Base-by-base conservation (phyloP, 2,329 filamentous ascomycete genomes). In the Epicoccum nigrum region DNA sequence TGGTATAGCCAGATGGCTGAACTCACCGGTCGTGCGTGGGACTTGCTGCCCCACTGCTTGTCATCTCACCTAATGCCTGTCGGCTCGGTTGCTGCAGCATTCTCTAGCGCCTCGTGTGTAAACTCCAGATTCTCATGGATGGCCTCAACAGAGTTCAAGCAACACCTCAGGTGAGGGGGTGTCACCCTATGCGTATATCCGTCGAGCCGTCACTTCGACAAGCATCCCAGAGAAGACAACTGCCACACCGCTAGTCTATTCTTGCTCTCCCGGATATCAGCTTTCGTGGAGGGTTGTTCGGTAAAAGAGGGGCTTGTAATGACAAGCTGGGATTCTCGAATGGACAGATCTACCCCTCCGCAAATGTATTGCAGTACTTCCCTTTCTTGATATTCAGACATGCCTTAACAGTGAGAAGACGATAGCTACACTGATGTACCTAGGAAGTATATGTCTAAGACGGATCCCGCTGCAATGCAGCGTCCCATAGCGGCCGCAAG, bases 201-300 rank as follows among this genome's bases (percentile, higher is more conserved):
- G 61, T 60, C 64, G 56, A 67, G 48, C 67, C 65, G 63, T 60
- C n/a, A n/a, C n/a, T n/a, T n/a, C 46, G 59, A 58, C 52, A 59
- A 52, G 56, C 45, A 58, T 51, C 32, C 51, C 47, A 15, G 43
- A 46, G 37, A 43, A 32, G 27, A 31, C 32, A 41, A 34, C 54
- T 30, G 42, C 41, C 50, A 52, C 68, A 72, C 69, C 68, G 69
- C 69, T 66, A 55, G 63, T 71, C 68, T 71, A 66, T 65, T 64
- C 58, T 62, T 62, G 58, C 45, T 38, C 21, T 35, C 28, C 51
- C 40, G 40, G 28, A 53, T 50, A 39, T 38, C 42, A 37, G 38
- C 44, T 49, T 52, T 33, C 45, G 46, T 40, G 43, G 51, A 60
- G 49, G 43, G 58, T 33, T 59, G 58, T 63, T 27, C 33, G 54